Conservation (phyloP, 768 basidiomycete genomes). For the Pluteus cervinus region DNA sequence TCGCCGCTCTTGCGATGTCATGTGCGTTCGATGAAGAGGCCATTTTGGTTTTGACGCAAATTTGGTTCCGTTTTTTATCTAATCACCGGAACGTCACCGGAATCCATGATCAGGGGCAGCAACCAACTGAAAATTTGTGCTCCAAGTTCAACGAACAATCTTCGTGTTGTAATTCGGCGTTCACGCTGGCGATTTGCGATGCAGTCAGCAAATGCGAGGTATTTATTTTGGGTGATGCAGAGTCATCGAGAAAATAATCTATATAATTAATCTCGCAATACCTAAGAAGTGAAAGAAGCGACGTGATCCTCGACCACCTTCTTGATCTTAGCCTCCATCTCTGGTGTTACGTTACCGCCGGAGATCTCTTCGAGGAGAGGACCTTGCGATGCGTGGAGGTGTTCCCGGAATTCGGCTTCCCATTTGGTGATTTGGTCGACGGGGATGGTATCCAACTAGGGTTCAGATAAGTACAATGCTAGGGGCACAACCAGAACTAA, state of each 20-base stretch:
- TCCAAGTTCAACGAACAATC: too few species aligned
- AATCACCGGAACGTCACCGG: not conserved
- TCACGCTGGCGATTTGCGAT: too few species aligned
- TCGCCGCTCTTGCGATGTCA: conserved; percentile 72
- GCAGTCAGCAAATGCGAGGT: conserved; percentile 7
- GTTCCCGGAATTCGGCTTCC: conserved; percentile 89
- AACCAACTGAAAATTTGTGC: conserved; percentile 1
- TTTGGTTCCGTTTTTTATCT: too few species aligned
- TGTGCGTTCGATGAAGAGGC: conserved; percentile 30
- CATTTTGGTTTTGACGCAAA: conserved; percentile 11
- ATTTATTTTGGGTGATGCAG: conserved; percentile 26
- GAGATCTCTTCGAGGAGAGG: conserved; percentile 81
- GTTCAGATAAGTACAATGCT: not conserved
- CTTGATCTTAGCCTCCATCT: conserved; percentile 93
- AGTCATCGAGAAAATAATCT: conserved; percentile 18
- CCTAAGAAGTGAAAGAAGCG: conserved; percentile 62
- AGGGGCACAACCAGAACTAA: not conserved
- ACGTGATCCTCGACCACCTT: conserved; percentile 90
- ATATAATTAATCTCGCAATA: conserved; percentile 18
- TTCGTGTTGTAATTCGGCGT: too few species aligned
- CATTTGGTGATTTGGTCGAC: conserved; percentile 92
- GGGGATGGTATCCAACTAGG: conserved; percentile 86
- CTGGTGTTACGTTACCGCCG: conserved; percentile 77
- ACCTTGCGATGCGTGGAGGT: conserved; percentile 70
- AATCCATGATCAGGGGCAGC: not conserved